Conservation (phyloP, 1,284 basidiomycete species). For the Ganoderma meredithae region DNA sequence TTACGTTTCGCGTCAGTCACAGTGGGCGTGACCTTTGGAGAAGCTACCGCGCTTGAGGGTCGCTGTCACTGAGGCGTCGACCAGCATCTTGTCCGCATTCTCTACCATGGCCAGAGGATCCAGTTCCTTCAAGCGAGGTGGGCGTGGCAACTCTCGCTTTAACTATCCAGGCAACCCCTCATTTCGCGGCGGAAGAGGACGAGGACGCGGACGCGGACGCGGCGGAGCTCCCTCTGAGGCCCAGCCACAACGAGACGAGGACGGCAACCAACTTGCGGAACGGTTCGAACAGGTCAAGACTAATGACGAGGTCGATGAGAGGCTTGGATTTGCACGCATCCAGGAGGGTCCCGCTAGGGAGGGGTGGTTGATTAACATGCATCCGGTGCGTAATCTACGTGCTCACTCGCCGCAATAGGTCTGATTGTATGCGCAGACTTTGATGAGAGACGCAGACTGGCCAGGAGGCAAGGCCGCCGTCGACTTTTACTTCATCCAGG, state of each 20-base stretch:
- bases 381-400: slow-evolving; percentile 70
- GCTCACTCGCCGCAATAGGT: not conserved
- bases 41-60: not conserved
- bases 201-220: slow-evolving; percentile 65
- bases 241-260: slow-evolving; percentile 78
- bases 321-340: slow-evolving; percentile 86
- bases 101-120: slow-evolving; percentile 41
- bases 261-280: slow-evolving; percentile 85
- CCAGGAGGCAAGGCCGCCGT: slow-evolving; percentile 88
- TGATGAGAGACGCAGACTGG: slow-evolving; percentile 85
- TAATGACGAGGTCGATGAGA: slow-evolving; percentile 91
- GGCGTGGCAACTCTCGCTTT: slow-evolving; percentile 37
- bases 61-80: not conserved
- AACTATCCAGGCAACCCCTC: slow-evolving; percentile 46
- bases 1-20: slow-evolving; percentile 34
- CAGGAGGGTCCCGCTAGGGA: slow-evolving; percentile 78
- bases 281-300: slow-evolving; percentile 81
- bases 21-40: not conserved
- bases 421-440: slow-evolving; percentile 58
- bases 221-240: slow-evolving; percentile 48
- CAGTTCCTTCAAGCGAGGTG: slow-evolving; percentile 33
- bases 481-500: slow-evolving; percentile 98
- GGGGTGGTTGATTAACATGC: slow-evolving; percentile 99
- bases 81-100: not conserved
- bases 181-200: slow-evolving; percentile 57